Evolutionary conservation across 768 basidiomycete genomes (phyloP).

Genomic region (Lactarius hatsudake): DNA sequence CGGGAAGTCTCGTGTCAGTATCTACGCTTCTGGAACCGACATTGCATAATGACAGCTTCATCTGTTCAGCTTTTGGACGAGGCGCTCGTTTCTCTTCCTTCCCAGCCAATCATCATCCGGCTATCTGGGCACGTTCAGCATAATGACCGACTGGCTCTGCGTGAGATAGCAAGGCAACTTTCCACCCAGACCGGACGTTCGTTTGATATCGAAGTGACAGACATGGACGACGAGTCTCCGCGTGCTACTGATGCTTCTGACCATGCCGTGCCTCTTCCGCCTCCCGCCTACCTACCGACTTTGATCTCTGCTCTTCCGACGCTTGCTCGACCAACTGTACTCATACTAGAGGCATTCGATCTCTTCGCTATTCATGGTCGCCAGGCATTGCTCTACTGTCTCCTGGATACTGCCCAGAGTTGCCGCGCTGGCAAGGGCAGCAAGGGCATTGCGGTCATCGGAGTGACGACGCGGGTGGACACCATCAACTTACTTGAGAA

Average conservation of each 20-base stretch:
- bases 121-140: conserved; percentile 84
- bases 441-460: conserved; percentile 81
- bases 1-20: conserved; percentile 73
- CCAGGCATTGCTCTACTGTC: conserved; percentile 90
- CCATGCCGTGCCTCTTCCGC: conserved; percentile 43
- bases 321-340: conserved; percentile 71
- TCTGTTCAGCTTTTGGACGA: conserved; percentile 54
- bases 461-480: conserved; percentile 83
- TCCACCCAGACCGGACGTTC: conserved; percentile 68
- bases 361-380: conserved; percentile 89
- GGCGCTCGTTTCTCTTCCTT: conserved; percentile 47
- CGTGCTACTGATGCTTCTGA: conserved; percentile 46
- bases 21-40: conserved; percentile 8
- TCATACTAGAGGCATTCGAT: conserved; percentile 91
- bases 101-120: conserved; percentile 67
- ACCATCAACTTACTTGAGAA: conserved; percentile 90
- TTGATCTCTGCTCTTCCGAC: conserved; percentile 77
- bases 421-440: conserved; percentile 57
- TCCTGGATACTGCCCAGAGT: conserved; percentile 91
- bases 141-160: conserved; percentile 86
- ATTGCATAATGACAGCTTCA: conserved; percentile 16
- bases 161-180: conserved; percentile 87
- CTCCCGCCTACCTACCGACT: conserved; percentile 67
- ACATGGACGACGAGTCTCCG: conserved; percentile 39
- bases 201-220: conserved; percentile 37